These are phyloP conservation scores for Thymus mandschuricus DNA, from an alignment of 257 asterid species.

Conservation along the genomic window DNA sequence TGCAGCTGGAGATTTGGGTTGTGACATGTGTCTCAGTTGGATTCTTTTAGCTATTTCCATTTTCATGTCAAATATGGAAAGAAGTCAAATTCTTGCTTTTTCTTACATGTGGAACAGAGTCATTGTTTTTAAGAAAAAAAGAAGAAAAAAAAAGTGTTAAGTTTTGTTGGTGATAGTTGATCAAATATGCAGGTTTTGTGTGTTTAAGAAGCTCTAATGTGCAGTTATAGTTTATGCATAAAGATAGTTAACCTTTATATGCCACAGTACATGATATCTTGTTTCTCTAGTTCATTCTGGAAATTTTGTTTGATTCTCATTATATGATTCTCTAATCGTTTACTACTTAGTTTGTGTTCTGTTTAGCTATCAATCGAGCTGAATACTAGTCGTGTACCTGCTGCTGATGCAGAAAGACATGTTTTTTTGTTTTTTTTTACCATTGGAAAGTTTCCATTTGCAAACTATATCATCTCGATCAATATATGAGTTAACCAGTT, in stretches of 20 bases:
- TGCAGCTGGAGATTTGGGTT: conserved; percentile 27
- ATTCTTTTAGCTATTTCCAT: conserved; percentile 2
- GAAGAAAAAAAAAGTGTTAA: neutral
- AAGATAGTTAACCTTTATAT: neutral
- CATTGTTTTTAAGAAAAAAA: too few species aligned
- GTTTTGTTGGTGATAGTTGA: conserved; percentile 18
- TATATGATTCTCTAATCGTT: neutral
- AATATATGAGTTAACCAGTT: neutral
- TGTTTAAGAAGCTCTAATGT: neutral
- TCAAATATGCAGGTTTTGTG: neutral
- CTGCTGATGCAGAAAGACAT: neutral
- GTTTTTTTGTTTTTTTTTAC: neutral
- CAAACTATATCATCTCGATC: neutral
- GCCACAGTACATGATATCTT: neutral
- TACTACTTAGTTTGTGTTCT: conserved; percentile 2
- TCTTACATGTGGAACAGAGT: conserved; percentile 6
- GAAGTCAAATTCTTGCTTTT: neutral
- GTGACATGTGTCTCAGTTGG: neutral
- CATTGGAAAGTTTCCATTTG: neutral
- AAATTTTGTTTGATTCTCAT: neutral
- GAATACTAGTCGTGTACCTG: neutral
- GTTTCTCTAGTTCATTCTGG: conserved; percentile 15
- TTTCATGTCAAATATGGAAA: conserved; percentile 6
- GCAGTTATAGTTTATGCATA: too few species aligned
- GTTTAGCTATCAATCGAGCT: neutral